Conservation (phyloP, 2,329 filamentous ascomycete species). For the Coniosporium tulheliwenetii region DNA sequence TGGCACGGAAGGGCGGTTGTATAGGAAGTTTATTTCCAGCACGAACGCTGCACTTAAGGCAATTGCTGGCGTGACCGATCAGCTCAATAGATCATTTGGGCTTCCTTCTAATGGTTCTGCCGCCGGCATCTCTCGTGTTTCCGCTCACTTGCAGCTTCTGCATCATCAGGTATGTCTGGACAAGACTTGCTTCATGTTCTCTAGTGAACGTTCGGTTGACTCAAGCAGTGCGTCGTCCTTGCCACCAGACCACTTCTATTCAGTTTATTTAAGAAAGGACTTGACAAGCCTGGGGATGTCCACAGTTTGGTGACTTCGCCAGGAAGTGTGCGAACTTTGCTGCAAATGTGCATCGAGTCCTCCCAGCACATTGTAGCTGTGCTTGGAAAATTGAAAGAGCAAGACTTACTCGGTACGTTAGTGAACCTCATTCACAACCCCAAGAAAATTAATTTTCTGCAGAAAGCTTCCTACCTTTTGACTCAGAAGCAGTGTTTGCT, state of each 20-base stretch:
- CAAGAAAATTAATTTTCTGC: background rate
- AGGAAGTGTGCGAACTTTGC: conserved; percentile 19
- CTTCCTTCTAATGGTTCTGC: conserved; percentile 6
- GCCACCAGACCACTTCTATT: conserved; percentile 25
- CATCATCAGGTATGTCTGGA: conserved; percentile 21
- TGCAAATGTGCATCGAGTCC: conserved; percentile 28
- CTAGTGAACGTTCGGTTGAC: no score
- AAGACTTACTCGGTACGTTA: no score
- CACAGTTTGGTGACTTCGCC: conserved; percentile 17
- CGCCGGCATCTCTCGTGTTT: conserved; percentile 7
- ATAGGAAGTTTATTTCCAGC: conserved; percentile 19
- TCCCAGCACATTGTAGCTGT: conserved; percentile 24
- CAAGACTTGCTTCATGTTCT: no score
- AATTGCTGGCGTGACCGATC: conserved; percentile 8
- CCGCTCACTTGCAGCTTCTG: background rate
- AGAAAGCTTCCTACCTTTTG: conserved; percentile 35
- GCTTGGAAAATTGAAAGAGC: no score
- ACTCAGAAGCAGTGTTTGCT: conserved; percentile 29
- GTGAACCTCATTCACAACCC: no score
- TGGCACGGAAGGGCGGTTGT: conserved; percentile 8
- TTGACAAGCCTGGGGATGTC: conserved; percentile 9
- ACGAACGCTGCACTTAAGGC: conserved; percentile 9
- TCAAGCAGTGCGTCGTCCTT: conserved; percentile 22
- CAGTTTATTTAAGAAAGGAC: conserved; percentile 21
- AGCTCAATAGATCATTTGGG: conserved; percentile 6